Percentiles rank a stretch among this genome's conserved stretches.
Evolutionary conservation across 495 filamentous ascomycete genomes (phyloP).

Genomic region (Aspergillus wentii): DNA sequence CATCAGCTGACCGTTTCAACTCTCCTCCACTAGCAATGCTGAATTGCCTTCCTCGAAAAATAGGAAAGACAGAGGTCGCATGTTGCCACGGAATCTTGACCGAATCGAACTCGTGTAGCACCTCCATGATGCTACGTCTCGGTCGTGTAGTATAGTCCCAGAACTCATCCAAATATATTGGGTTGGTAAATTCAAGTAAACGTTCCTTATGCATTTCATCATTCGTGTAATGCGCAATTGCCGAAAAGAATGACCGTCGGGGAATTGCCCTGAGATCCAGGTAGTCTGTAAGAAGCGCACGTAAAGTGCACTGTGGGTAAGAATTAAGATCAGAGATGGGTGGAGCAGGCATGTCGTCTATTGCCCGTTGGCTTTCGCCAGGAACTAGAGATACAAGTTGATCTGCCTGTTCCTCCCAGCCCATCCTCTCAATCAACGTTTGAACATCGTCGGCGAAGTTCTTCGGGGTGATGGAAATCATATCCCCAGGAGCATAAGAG

Average conservation of each 20-base stretch:
- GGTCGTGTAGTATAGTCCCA: constrained; percentile 95
- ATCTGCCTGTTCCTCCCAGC: constrained; percentile 70
- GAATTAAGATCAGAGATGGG: constrained; percentile 40
- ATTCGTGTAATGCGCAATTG: constrained; percentile 65
- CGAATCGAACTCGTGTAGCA: constrained; percentile 81
- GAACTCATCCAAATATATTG: constrained; percentile 77
- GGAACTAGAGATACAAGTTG: constrained; percentile 46
- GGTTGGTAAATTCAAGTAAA: constrained; percentile 73
- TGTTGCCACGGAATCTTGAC: constrained; percentile 77
- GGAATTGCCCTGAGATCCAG: constrained; percentile 88
- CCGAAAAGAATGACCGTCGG: constrained; percentile 75
- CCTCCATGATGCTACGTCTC: constrained; percentile 84
- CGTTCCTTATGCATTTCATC: constrained; percentile 74
- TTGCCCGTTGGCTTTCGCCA: constrained; percentile 12
- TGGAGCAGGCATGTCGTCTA: constrained; percentile 24
- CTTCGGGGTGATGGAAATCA: constrained; percentile 76
- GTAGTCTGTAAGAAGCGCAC: constrained; percentile 71
- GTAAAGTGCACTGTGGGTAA: constrained; percentile 56
- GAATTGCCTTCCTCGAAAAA: constrained; percentile 76
- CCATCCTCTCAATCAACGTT: constrained; percentile 67
- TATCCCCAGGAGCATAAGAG: constrained; percentile 64
- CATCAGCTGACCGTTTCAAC: constrained; percentile 32
- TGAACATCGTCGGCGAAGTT: constrained; percentile 78
- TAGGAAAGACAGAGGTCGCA: constrained; percentile 64
- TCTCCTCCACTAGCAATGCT: constrained; percentile 76